Base-by-base conservation (phyloP, 176 grass and related monocot species). In the Phoenix roebelenii region DNA sequence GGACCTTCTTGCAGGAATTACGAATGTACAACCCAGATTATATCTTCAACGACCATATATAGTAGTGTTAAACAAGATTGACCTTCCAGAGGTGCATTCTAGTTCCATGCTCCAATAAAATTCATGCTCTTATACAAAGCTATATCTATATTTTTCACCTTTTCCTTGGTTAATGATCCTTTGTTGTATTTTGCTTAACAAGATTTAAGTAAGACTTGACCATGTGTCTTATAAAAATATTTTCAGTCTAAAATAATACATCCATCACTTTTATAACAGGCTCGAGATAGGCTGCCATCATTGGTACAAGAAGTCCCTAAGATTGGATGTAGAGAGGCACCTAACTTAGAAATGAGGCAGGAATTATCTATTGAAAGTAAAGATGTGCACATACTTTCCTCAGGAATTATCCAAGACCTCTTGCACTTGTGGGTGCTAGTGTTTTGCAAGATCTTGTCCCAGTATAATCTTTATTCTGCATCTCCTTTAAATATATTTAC, bases 1-100 rank as follows among this genome's bases (percentile, higher is more conserved):
- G 23, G 60, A 9, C 51, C 18, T 76, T 60, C 54, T 58, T 88
- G 57, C 75, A 97, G 92, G 92, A 97, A 88, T 61, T 97, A 69
- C 83, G 92, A 57, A 97, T 97, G 92, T 97, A 97, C 77, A 97
- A 97, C 51, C 92, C 92, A 7, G 79, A 75, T 71, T 97, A 91
- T 65, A 91, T 65, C 78, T 97, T 58, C 72, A 82, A 68, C 77
- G 87, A 53, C 87, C 92, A 58, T 97, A 82, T 23, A 74, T 97
- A 65, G 92, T 97, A 24, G 80, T 97, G 18, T 76, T 97, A 54
- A 97, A 97, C 78, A 97, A 97, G 75, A 97, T 90, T 75, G 92
- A 97, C 80, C 74, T 97, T 54, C 75, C 80, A 66, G 79, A 97
- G 87, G 92, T 97, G 59, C 66, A 67, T 32, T 66, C 44, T 25